Evolutionary conservation across 805 yeast species (phyloP), one percentile per base, ranked within the genome.

Genomic region (Debaryomyces maramus): DNA sequence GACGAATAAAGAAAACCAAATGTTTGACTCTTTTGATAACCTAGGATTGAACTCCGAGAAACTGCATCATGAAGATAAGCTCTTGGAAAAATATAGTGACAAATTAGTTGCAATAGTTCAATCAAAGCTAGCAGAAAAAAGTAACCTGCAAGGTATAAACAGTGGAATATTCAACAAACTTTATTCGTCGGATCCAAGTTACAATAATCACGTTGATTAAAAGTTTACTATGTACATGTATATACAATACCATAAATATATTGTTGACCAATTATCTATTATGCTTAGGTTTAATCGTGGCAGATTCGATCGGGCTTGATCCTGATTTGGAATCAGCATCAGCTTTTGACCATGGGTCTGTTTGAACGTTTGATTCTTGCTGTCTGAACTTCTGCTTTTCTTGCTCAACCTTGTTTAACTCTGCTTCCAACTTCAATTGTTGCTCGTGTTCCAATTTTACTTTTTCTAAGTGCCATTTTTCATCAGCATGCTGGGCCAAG

Each of bases 401-500:
- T n/a, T 20, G 18, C 36, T 57, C 45, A 6, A 56, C 56, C 26
- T 50, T 53, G 18, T 59, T 60, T 45, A 70, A 54, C 44, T 67
- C 74, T 10, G 39, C 40, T 19, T 55, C 51, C 28, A 69, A 50
- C 45, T 60, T 60, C 29, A 47, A n/a, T 44, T 53, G 45, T 29
- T 70, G 62, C 22, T 63, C 60, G 14, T 57, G 48, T 45, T 67
- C 68, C 34, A 64, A 50, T 13, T 66, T 46, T 13, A 49, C 35
- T 45, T 69, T 69, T 41, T 70, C 75, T 27, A 48, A 29, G 3
- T 50, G 43, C 70, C 77, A 67, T 40, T 70, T 66, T 21, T 58
- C 61, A 33, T 73, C 75, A 7, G 73, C 77, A 32, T 71, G 71
- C 36, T 60, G 59, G 3, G 80, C 79, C 47, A 79, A 61, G 7